Evolutionary conservation across 2,329 filamentous ascomycete species (phyloP), one percentile per base, ranked within the genome.

Genomic region (Aureobasidium musti): DNA sequence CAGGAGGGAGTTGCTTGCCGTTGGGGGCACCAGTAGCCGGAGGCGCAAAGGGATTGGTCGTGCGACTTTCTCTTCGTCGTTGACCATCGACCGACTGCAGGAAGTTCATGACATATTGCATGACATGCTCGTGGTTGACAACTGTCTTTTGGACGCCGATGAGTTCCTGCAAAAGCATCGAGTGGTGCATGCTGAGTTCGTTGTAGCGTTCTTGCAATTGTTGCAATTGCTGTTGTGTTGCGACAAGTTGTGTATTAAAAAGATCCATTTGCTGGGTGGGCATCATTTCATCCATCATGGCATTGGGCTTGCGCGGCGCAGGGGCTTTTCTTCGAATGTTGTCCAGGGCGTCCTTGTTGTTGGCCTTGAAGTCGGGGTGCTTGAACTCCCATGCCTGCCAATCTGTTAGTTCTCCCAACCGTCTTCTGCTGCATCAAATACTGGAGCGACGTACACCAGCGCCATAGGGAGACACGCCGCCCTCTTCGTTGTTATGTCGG

Each of bases 281-380:
- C 28, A 91, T 87, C 66, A 91, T 88, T 53, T 90, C 84, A 63
- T 97, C 92, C 66, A 88, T 89, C 21, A 82, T 77, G 13, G 81
- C 79, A 66, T 81, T 81, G 37, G 84, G 79, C 76, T 97, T 98
- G 70, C 94, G 84, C 3, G 94, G 91, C 1, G 94, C 92, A 0
- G 95, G 95, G 2, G 95, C 94, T 80, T 99, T 99, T 72, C 95
- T 86, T 73, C 92, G 88, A 74, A 99, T 99, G 72, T 97, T 98
- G 74, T 99, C 95, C 56, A 99, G 83, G 53, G 92, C 95, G 75
- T 97, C 92, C 78, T 97, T 97, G 79, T 94, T 96, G 79, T 97
- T 94, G 70, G 91, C 89, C 73, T 92, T 91, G 81, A 99, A 99
- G 73, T 97, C 92, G 14, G 94, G 94, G 74, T 99, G 95, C 76